Evolutionary conservation across 768 basidiomycete species (phyloP).

Genomic region (Auriculariales sp.): DNA sequence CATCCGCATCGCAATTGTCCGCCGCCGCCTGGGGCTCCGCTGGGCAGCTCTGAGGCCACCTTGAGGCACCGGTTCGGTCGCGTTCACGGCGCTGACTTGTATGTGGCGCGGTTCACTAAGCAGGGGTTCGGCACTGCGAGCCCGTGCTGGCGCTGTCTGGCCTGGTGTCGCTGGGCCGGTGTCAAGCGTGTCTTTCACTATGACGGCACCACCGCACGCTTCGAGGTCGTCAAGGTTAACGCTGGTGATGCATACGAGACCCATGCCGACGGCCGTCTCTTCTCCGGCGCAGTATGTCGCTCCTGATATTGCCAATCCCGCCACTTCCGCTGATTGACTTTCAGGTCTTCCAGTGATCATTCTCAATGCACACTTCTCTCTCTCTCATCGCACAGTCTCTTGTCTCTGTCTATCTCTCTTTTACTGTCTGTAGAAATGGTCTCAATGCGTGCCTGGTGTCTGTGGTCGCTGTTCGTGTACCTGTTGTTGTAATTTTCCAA

Average conservation of each 20-base stretch:
- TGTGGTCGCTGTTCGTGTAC: too few relatives aligned
- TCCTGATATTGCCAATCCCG: background rate
- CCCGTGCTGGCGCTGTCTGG: conserved; percentile 42
- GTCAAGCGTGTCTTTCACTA: conserved; percentile 41
- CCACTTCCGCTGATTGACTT: background rate
- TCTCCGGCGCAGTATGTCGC: conserved; percentile 28
- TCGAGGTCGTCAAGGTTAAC: conserved; percentile 33
- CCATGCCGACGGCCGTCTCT: conserved; percentile 27
- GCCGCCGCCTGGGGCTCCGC: background rate
- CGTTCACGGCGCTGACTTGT: conserved; percentile 39
- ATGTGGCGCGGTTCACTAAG: conserved; percentile 36
- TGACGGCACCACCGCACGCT: conserved; percentile 19
- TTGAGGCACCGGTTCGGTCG: conserved; percentile 23
- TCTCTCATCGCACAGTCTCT: too few relatives aligned
- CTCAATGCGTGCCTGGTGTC: too few relatives aligned
- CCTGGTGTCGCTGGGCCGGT: conserved; percentile 44
- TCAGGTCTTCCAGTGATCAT: background rate
- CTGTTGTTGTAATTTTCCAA: too few relatives aligned
- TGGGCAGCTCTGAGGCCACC: conserved; percentile 6
- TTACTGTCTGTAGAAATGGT: too few relatives aligned
- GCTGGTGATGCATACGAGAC: conserved; percentile 29
- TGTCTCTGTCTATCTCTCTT: too few relatives aligned
- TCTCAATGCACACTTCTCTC: too few relatives aligned
- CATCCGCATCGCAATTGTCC: background rate
- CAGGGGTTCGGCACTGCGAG: conserved; percentile 33